Evolutionary conservation across 108 stramenopile genomes (phyloP), one percentile per base, ranked within the genome.

Genomic region (Aurantiochytrium sp.): DNA sequence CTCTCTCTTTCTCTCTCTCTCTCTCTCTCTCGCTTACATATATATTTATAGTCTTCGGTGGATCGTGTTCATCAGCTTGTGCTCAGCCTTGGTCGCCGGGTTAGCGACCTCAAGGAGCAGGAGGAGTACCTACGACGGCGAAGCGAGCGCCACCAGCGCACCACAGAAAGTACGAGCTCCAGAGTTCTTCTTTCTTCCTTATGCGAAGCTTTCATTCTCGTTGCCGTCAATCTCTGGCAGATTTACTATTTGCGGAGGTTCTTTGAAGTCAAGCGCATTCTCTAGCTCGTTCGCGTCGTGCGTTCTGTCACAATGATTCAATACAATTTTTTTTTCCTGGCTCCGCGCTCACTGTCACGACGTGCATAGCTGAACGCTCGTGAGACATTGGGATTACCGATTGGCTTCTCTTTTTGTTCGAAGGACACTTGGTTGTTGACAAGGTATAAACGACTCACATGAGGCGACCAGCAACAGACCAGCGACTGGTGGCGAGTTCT

Each of bases 181-280:
- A 88, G 89, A 8, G 89, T 89, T 4, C n/a, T 89, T 8, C 35
- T 88, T n/a, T 89, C 87, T 23, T 88, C 87, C 44, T 5, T 87
- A 6, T 25, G 28, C 19, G 89, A 89, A 43, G 29, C 60, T 5
- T 18, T 5, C 29, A 87, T 89, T 19, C 51, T 89, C 23, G 43
- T 89, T 10, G 71, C 18, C 42, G 55, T 89, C 25, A 43, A 88
- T 53, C 6, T 55, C 10, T 72, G 72, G 89, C 89, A 89, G 45
- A 88, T 89, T 25, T 76, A 88, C 53, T 76, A 88, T 29, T 35
- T 89, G 45, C 35, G 89, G 21, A 43, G 42, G n/a, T 89, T 89
- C 72, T 88, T 89, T 57, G 87, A 88, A 6, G 28, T 35, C 29
- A 57, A 28, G 44, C 59, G 44, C 10, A 58, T 51, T 42, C 29